phyloP scores from a whole-genome alignment of 2,329 filamentous ascomycete species.

The Thelonectria rubi region DNA sequence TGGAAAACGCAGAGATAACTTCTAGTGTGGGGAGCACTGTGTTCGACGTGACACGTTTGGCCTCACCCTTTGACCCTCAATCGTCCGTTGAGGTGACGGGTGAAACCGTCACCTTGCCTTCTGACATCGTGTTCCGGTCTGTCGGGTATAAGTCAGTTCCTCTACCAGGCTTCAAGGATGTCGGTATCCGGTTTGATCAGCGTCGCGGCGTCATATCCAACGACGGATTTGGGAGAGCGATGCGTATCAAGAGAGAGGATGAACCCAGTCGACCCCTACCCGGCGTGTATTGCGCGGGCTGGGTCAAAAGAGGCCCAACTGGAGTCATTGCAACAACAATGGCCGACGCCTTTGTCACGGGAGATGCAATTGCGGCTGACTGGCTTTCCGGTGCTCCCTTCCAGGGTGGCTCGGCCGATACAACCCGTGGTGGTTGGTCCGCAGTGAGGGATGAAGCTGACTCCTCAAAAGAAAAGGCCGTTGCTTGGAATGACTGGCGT shows the following conservation, averaged over 20 bases:
- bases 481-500: conserved; percentile 86
- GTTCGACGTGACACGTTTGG: conserved; percentile 71
- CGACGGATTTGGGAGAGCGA: conserved; percentile 79
- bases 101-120: conserved; percentile 63
- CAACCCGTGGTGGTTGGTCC: conserved; percentile 72
- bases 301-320: conserved; percentile 94
- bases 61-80: conserved; percentile 62
- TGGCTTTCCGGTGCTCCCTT: conserved; percentile 64
- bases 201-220: conserved; percentile 81
- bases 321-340: conserved; percentile 97
- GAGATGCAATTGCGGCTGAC: conserved; percentile 83
- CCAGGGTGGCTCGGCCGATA: conserved; percentile 37
- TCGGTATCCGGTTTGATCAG: conserved; percentile 82
- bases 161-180: conserved; percentile 75
- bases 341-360: conserved; percentile 91
- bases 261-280: conserved; percentile 58
- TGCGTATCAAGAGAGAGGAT: conserved; percentile 46
- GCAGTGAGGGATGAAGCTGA: conserved; percentile 70
- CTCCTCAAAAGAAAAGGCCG: conserved; percentile 65
- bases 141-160: conserved; percentile 90
- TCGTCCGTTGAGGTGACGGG: conserved; percentile 60
- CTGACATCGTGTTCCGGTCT: conserved; percentile 85
- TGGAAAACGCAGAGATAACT: conserved; percentile 56
- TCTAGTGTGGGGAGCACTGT: conserved; percentile 68
- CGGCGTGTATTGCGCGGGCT: conserved; percentile 91